phyloP scores from a whole-genome alignment of 371 early-diverging fungal species.

The Blastocladiella emersonii region DNA sequence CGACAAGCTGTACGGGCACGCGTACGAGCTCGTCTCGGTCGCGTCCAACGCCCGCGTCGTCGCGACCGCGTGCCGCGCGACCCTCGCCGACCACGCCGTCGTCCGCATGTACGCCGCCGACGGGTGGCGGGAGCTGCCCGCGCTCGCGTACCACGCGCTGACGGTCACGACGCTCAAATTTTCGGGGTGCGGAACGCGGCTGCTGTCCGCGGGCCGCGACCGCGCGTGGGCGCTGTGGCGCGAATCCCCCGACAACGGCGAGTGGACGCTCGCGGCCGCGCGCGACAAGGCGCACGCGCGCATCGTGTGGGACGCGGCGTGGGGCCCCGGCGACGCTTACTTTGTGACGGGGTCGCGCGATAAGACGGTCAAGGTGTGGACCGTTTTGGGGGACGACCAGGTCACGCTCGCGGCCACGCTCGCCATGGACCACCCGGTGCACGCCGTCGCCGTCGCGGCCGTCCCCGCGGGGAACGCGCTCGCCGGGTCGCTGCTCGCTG shows the following conservation, averaged over 20 bases:
- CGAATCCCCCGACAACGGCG: too few species aligned
- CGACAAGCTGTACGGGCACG: constrained; percentile 90
- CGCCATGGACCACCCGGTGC: constrained; percentile 8
- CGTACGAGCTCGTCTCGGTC: constrained; percentile 69
- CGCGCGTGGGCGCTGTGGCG: constrained; percentile 63
- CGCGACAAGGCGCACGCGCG: constrained; percentile 76
- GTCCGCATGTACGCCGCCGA: constrained; percentile 54
- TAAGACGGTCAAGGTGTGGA: constrained; percentile 39
- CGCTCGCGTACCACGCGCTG: constrained; percentile 49
- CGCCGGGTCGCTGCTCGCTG: not conserved
- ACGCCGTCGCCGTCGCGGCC: constrained; percentile 7
- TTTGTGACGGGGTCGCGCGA: constrained; percentile 91
- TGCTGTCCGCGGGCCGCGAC: constrained; percentile 80
- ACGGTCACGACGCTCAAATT: constrained; percentile 70
- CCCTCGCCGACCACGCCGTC: constrained; percentile 57
- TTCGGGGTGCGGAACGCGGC: constrained; percentile 37
- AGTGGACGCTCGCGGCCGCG: constrained; percentile 20
- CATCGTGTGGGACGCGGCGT: constrained; percentile 85
- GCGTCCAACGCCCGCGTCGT: constrained; percentile 54
- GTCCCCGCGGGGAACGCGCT: too few species aligned
- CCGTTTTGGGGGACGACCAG: not conserved
- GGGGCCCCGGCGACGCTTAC: constrained; percentile 56
- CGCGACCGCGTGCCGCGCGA: constrained; percentile 71
- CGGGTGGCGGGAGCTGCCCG: constrained; percentile 52
- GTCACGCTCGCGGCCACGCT: not conserved